Base-by-base conservation (phyloP, 2,329 filamentous ascomycete genomes). In the Hymenotorrendiella dingleyae region DNA sequence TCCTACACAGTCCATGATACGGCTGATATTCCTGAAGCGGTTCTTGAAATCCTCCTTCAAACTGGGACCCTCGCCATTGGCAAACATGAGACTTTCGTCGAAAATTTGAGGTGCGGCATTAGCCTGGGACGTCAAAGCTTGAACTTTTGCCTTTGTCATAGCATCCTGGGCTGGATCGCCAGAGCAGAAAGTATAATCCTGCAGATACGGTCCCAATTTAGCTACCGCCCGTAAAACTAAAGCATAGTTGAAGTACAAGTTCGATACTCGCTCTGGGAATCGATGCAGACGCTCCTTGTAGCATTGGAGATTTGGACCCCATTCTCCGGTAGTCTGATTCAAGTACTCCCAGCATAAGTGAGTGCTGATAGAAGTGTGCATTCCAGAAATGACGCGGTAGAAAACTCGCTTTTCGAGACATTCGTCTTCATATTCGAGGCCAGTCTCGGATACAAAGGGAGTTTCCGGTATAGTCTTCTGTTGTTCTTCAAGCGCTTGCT, bases 391-490 rank as follows among this genome's bases (percentile, higher is more conserved):
- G 50, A 98, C 81, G 6, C 90, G 79, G 67, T 97, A 93, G 64
- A 98, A 98, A 27, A 97, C 93, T n/a, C 93, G 84, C 74, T 98
- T 97, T 71, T 98, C 93, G 19, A 98, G 69, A 59, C 93, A 98
- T 60, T 95, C 86, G 54, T 96, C 90, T 54, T 95, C 89, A 36
- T 82, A 73, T 52, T 93, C 86, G 37, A 91, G 70, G 0, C 78
- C 76, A 6, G 78, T 78, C 55, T 76, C 75, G 37, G 80, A 73
- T 36, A 80, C 73, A 36, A 81, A 78, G 1, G 74, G 73, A 3
- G 72, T 72, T 46, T 78, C 72, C 9, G 67, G 62, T 2, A 67
- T 64, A 38, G 69, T 69, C 40, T 77, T 73, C 40, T 78, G 73
- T 52, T 76, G 67, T 42, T 82, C 71, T 56, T 80, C 73, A 32